Evolutionary conservation across 176 grass and related monocot species (phyloP), one percentile per base, ranked within the genome.

Genomic region (Juncus inflexus): DNA sequence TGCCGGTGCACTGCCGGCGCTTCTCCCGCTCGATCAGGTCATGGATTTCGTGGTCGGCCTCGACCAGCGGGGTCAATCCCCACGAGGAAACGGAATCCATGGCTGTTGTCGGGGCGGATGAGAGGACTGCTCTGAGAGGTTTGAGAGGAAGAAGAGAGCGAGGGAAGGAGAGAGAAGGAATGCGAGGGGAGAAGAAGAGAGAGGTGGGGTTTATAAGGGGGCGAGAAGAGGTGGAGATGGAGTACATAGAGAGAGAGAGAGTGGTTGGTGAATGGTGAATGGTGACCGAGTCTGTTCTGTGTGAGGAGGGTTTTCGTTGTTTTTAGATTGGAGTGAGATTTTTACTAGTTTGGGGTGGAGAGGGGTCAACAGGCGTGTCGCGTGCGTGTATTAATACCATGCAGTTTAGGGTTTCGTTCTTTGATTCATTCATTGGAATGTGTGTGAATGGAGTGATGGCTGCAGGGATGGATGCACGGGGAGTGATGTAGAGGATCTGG

Each of bases 21-120:
- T 99, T 99, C 85, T 99, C 94, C 12, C 53, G 83, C 86, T 99
- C 94, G 56, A 99, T 76, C 61, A 99, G 79, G 78, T 99, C 95
- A 64, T 66, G 10, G 57, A 94, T 61, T 50, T 64, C 78, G 2
- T 83, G 95, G 61, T 99, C 95, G 9, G 77, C 83, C 8, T 52
- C 19, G 5, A 49, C 55, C 9, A 99, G 83, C 0, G 94, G 76
- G 8, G 85, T 65, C 3, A 99, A 80, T 0, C 94, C 94, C 89
- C 94, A 92, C 3, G 69, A 56, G 3, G 74, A 60, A 28, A 99
- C 85, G 49, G 94, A 10, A 38, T 99, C 89, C 94, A 92, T 99
- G 69, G 83, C 55, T 50, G 4, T 59, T n/a, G n/a, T 12, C 11
- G 60, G 4, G 19, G 59, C 0, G 42, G 28, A 0, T 9, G 59